These are phyloP conservation scores for Exophiala oligosperma DNA, from an alignment of 2,329 filamentous ascomycete genomes.

Conservation along the genomic window DNA sequence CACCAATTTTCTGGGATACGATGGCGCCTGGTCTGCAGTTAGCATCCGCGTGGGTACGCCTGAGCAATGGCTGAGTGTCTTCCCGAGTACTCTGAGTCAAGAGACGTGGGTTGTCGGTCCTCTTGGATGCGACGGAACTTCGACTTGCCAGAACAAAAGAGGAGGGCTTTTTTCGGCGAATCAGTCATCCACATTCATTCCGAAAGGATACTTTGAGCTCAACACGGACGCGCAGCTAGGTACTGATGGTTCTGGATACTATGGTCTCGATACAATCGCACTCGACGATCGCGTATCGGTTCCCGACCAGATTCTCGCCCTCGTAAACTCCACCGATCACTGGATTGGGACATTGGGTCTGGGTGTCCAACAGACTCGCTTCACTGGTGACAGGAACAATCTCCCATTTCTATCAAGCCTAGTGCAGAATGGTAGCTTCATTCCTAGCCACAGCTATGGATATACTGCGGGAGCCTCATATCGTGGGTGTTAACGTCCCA, in stretches of 20 bases:
- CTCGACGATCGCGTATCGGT: conserved; percentile 30
- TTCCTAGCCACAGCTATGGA: conserved; percentile 36
- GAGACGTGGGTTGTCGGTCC: conserved; percentile 35
- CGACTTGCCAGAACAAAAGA: conserved; percentile 30
- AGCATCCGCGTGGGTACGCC: conserved; percentile 33
- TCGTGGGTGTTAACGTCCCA: conserved; percentile 24
- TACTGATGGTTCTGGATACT: conserved; percentile 33
- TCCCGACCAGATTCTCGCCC: conserved; percentile 35
- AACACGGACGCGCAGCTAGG: conserved; percentile 26
- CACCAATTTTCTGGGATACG: conserved; percentile 30
- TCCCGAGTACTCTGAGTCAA: conserved; percentile 33
- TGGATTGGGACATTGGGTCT: conserved; percentile 38
- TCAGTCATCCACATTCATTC: conserved; percentile 35
- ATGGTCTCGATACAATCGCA: conserved; percentile 38
- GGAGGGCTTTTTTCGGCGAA: conserved; percentile 36
- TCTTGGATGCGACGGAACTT: conserved; percentile 32
- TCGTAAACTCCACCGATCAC: conserved; percentile 34
- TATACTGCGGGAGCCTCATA: conserved; percentile 37
- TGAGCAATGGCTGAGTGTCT: conserved; percentile 33
- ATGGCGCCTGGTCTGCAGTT: conserved; percentile 33
- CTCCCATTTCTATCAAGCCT: conserved; percentile 32
- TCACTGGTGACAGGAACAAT: conserved; percentile 27
- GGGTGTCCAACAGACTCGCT: conserved; percentile 31
- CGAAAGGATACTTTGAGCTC: conserved; percentile 32
- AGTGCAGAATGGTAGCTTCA: conserved; percentile 30